Conservation (phyloP, 805 yeast genomes). For the Candida ponderosae region DNA sequence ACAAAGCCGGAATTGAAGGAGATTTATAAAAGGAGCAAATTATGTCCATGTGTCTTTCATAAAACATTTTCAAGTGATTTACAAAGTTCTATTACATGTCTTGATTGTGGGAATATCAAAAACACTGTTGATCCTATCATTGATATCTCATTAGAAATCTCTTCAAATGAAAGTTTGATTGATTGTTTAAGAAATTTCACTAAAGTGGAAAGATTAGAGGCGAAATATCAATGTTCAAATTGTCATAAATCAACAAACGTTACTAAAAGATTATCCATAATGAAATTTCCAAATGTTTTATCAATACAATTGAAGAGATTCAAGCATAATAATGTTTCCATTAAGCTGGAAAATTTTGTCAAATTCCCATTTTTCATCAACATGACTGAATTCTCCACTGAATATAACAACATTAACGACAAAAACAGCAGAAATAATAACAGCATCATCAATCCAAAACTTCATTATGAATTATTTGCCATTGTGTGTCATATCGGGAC, state of each 20-base stretch:
- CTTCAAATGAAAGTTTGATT: constrained; percentile 34
- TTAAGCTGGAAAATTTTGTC: constrained; percentile 72
- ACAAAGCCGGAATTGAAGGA: constrained; percentile 4
- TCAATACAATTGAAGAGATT: constrained; percentile 77
- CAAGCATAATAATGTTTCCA: constrained; percentile 28
- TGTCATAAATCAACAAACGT: constrained; percentile 63
- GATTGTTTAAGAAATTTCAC: constrained; percentile 77
- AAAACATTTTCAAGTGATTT: constrained; percentile 76
- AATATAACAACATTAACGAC: constrained; percentile 10
- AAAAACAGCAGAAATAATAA: constrained; percentile 1
- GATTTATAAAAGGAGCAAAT: constrained; percentile 1
- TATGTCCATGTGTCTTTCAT: constrained; percentile 78
- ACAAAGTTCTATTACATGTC: constrained; percentile 72
- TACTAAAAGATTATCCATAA: constrained; percentile 61
- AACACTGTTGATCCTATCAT: constrained; percentile 80
- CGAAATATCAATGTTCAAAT: constrained; percentile 57
- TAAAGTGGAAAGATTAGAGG: constrained; percentile 66
- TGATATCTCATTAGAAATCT: constrained; percentile 78
- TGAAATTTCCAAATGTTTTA: constrained; percentile 67
- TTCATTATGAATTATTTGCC: constrained; percentile 78
- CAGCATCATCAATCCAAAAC: constrained; percentile 20
- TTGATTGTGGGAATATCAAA: constrained; percentile 48
- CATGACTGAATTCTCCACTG: constrained; percentile 48
- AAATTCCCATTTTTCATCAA: constrained; percentile 67
- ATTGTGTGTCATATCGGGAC: constrained; percentile 87